Base-by-base conservation (phyloP, 2,329 filamentous ascomycete genomes). In the Capronia epimyces region DNA sequence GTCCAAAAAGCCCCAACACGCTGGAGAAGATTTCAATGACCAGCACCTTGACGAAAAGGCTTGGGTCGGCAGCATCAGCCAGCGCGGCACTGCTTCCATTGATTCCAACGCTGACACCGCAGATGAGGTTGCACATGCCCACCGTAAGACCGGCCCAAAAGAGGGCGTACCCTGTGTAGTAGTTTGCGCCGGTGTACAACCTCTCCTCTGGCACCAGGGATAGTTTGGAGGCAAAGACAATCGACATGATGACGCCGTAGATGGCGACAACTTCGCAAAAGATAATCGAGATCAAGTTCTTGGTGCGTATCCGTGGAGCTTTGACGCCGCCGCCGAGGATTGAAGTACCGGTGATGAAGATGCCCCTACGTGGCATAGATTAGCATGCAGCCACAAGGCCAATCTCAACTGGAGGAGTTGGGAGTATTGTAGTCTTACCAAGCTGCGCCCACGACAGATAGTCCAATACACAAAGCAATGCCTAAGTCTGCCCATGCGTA, bases 181-280 rank as follows among this genome's bases (percentile, higher is more conserved):
- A 93, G 65, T 89, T 88, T 67, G 81, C 82, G 46, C 80, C 82
- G 10, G 85, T 85, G 72, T 85, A 86, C 24, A 89, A 70, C 15
- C 78, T 77, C 32, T 84, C 80, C 50, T 78, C 78, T 37, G 75
- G 66, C 24, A 93, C 79, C 49, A 78, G 69, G 27, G 46, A 46
- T 63, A 98, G 74, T 72, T 96, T 95, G 56, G 90, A 80, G 39
- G 90, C 94, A 76, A 97, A 97, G 65, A 98, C 87, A 69, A 98
- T 98, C 64, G 90, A 86, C 89, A 98, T 98, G 74, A 98, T 98
- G 72, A 98, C 91, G 64, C 94, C 94, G 79, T 98, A 98, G 71
- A 98, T 98, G 71, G 93, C 93, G 65, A 98, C 93, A 66, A 98
- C 93, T 75, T 98, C 93, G 77, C 93, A 98, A 75, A 98, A 98